Evolutionary conservation across 2,329 filamentous ascomycete species (phyloP).

Genomic region (Neonectria magnoliae): DNA sequence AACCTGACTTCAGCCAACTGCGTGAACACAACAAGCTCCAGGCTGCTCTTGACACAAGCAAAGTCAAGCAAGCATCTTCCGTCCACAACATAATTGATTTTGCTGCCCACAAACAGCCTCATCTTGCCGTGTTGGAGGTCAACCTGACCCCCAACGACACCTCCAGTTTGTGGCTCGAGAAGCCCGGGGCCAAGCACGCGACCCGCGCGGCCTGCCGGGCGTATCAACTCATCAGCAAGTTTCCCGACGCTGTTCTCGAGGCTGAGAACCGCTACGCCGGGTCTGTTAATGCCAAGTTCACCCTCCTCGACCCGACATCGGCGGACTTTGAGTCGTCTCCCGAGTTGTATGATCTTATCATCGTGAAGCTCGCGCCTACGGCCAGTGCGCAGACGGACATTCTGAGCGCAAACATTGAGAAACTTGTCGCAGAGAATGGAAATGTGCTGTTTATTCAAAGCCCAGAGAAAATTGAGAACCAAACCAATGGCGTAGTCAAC

Average conservation of each 20-base stretch:
- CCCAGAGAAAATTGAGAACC: neutral
- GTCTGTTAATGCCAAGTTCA: slow-evolving; percentile 14
- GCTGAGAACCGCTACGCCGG: slow-evolving; percentile 2
- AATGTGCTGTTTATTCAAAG: neutral
- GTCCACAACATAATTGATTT: slow-evolving; percentile 12
- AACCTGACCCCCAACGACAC: slow-evolving; percentile 3
- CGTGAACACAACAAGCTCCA: neutral
- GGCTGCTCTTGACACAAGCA: neutral
- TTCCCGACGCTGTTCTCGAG: slow-evolving; percentile 11
- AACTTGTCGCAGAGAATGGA: neutral
- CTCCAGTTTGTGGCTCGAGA: slow-evolving; percentile 13
- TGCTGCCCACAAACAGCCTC: slow-evolving; percentile 14
- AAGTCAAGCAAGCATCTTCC: neutral
- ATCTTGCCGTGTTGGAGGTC: slow-evolving; percentile 13
- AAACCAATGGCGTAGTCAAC: neutral
- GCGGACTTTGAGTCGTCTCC: neutral
- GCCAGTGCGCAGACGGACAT: neutral
- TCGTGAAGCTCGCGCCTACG: neutral
- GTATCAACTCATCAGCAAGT: slow-evolving; percentile 6
- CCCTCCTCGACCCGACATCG: neutral
- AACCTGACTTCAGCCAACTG: slow-evolving; percentile 12
- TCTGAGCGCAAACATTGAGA: neutral
- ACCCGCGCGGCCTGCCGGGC: slow-evolving; percentile 11
- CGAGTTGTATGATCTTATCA: neutral
- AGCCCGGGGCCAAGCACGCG: slow-evolving; percentile 1